Percentiles rank a stretch among this genome's conserved stretches.
Conservation (phyloP, 1,139 yeast species). For the Nakaseomyces sp. region DNA sequence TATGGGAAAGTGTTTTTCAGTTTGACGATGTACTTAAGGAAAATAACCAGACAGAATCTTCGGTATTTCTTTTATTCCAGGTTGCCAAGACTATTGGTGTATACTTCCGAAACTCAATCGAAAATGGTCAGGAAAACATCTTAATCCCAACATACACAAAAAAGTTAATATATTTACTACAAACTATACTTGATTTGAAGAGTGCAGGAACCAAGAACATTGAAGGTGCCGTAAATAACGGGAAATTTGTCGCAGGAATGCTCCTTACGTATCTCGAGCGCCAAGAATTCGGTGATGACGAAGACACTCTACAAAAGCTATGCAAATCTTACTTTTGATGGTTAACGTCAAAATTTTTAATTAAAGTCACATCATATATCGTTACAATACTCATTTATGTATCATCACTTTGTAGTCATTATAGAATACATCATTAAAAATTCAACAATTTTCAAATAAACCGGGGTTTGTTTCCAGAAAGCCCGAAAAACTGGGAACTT, state of each 20-base stretch:
- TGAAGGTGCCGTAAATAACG: constrained; percentile 25
- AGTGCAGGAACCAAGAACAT: constrained; percentile 19
- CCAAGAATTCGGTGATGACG: constrained; percentile 11
- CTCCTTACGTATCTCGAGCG: constrained; percentile 11
- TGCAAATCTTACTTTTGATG: constrained; percentile 9
- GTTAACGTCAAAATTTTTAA: no score
- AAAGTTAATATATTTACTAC: constrained; percentile 13
- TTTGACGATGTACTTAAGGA: constrained; percentile 16
- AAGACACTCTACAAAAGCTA: constrained; percentile 8
- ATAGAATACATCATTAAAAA: not conserved
- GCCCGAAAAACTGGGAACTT: no score
- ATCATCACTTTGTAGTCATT: not conserved
- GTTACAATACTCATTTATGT: no score
- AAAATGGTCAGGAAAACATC: constrained; percentile 7
- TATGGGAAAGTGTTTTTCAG: constrained; percentile 21
- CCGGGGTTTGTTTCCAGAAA: not conserved
- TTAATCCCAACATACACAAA: constrained; percentile 8
- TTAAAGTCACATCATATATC: no score
- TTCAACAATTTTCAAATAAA: not conserved
- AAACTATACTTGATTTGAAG: constrained; percentile 14
- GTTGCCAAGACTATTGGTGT: constrained; percentile 28
- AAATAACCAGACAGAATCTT: not conserved
- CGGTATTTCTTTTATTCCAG: constrained; percentile 19
- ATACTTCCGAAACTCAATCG: constrained; percentile 13
- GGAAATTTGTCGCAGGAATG: constrained; percentile 26